Conservation (phyloP, 805 yeast genomes). For the Tetrapisispora iriomotensis region DNA sequence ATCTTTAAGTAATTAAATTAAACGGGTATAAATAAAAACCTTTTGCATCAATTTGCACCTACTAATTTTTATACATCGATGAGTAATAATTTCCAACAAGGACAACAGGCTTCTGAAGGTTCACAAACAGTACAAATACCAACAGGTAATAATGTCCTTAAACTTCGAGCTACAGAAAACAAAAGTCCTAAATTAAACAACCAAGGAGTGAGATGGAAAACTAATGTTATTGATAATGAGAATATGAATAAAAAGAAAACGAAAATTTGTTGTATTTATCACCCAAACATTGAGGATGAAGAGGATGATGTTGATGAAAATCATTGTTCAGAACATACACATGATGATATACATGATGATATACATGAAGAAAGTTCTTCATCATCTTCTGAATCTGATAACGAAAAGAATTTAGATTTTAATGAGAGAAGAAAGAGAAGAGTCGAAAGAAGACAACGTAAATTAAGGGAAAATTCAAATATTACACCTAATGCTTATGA, state of each 20-base stretch:
- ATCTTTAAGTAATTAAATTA: neutral
- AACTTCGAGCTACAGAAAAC: constrained; percentile 15
- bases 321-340: constrained; percentile 14
- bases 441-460: constrained; percentile 28
- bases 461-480: constrained; percentile 17
- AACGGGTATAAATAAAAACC: neutral
- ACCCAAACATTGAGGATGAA: constrained; percentile 60
- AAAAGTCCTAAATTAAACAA: constrained; percentile 2
- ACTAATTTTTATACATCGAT: neutral
- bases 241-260: constrained; percentile 79
- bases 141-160: constrained; percentile 17
- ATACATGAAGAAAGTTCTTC: neutral
- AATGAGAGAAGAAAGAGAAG: constrained; percentile 28
- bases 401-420: constrained; percentile 26
- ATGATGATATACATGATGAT: constrained; percentile 4
- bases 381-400: constrained; percentile 35
- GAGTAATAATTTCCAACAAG: neutral
- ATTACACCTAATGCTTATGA: constrained; percentile 79
- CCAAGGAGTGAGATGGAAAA: constrained; percentile 45
- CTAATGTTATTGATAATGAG: constrained; percentile 85
- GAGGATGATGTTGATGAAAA: constrained; percentile 43
- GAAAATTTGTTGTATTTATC: constrained; percentile 81
- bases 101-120: constrained; percentile 3
- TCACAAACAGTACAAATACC: constrained; percentile 17
- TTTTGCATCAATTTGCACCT: neutral